Evolutionary conservation across 768 basidiomycete species (phyloP).

Genomic region (Boletus reticuloceps): DNA sequence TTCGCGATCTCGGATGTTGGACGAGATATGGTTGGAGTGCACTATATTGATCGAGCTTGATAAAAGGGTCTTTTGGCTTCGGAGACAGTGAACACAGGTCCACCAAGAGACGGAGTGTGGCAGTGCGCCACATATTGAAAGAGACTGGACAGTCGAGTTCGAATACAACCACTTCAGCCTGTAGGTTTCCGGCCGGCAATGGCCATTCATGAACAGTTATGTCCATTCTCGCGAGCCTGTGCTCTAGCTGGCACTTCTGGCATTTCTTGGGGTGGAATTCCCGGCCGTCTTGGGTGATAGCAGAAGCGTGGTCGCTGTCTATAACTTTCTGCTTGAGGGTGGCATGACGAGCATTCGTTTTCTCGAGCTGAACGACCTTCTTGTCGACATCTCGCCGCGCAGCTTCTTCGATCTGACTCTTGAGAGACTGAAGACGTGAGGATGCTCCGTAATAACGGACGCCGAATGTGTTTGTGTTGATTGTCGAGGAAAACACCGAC

Average conservation of each 20-base stretch:
- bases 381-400: conserved; percentile 20
- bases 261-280: conserved; percentile 17
- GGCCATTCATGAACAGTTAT: conserved; percentile 49
- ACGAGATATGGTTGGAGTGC: conserved; percentile 13
- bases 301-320: neutral
- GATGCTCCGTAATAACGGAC: conserved; percentile 35
- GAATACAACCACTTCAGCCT: conserved; percentile 37
- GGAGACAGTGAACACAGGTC: conserved; percentile 30
- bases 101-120: conserved; percentile 38
- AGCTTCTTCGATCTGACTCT: conserved; percentile 27
- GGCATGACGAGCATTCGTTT: conserved; percentile 20
- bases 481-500: conserved; percentile 36
- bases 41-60: conserved; percentile 10
- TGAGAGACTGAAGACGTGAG: conserved; percentile 22
- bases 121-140: conserved; percentile 44
- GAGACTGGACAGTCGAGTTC: conserved; percentile 39
- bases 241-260: conserved; percentile 29
- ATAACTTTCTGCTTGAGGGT: conserved; percentile 13
- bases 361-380: conserved; percentile 32
- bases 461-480: conserved; percentile 26
- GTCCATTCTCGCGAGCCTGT: conserved; percentile 18
- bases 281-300: neutral
- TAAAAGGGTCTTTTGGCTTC: conserved; percentile 6
- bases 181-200: conserved; percentile 29
- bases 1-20: conserved; percentile 15